These are phyloP conservation scores for Massarina eburnea DNA, from an alignment of 2,329 filamentous ascomycete genomes.

Conservation along the genomic window DNA sequence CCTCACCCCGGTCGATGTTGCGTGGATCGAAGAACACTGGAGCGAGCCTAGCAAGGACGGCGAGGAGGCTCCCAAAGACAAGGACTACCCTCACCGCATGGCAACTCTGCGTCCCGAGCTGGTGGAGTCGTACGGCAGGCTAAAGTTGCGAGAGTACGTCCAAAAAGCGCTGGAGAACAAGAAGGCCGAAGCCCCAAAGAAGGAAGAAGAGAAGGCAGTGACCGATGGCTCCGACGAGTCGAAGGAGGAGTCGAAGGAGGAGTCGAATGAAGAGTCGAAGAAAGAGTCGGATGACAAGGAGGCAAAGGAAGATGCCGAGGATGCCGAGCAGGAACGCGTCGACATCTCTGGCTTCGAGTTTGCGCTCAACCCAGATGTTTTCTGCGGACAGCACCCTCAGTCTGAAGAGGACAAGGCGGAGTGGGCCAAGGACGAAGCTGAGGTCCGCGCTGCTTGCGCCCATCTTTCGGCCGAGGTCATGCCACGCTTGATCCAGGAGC, in stretches of 20 bases:
- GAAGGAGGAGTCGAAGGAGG: slow-evolving; percentile 23
- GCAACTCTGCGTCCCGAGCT: slow-evolving; percentile 88
- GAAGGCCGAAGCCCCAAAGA: slow-evolving; percentile 28
- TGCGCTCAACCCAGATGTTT: slow-evolving; percentile 90
- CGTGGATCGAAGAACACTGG: slow-evolving; percentile 81
- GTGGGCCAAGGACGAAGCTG: slow-evolving; percentile 79
- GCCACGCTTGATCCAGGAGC: slow-evolving; percentile 81
- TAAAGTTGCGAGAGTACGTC: slow-evolving; percentile 87
- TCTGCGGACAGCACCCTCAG: slow-evolving; percentile 87
- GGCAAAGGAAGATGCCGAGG: slow-evolving; percentile 40
- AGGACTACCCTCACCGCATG: slow-evolving; percentile 90
- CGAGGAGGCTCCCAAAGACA: slow-evolving; percentile 51
- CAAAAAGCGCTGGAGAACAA: slow-evolving; percentile 65
- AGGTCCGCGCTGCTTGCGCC: slow-evolving; percentile 80
- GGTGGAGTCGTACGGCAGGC: slow-evolving; percentile 80
- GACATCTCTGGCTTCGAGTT: slow-evolving; percentile 88
- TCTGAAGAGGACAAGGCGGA: slow-evolving; percentile 87
- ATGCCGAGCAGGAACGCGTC: slow-evolving; percentile 64
- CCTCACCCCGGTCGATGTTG: slow-evolving; percentile 86
- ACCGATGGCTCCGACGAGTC: slow-evolving; percentile 17
- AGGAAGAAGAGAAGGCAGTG: slow-evolving; percentile 31
- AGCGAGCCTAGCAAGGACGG: slow-evolving; percentile 44
- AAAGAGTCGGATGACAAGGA: slow-evolving; percentile 44
- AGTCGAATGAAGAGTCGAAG: slow-evolving; percentile 35
- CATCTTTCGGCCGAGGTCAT: slow-evolving; percentile 77